A percentile compares a stretch with the other conserved stretches of the same genome.
Conservation (phyloP, 2,329 filamentous ascomycete genomes). For the Apiospora marii region DNA sequence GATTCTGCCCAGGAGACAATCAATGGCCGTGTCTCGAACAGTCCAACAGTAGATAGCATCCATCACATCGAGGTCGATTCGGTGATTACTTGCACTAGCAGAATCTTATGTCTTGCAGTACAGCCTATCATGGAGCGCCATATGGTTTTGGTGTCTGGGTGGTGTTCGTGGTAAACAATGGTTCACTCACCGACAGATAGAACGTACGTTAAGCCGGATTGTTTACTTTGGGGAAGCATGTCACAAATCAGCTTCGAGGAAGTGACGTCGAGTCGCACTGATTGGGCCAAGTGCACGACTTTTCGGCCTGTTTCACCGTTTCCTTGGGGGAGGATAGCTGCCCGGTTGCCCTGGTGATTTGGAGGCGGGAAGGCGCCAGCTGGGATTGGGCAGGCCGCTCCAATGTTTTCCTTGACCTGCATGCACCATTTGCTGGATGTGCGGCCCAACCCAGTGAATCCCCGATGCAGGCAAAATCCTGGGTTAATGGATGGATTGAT, state of each 20-base stretch:
- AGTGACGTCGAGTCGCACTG: background rate
- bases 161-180: background rate
- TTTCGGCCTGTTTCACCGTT: background rate
- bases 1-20: too few relatives aligned
- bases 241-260: background rate
- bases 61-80: background rate
- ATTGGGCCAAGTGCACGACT: slow-evolving; percentile 1
- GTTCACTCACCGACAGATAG: slow-evolving; percentile 17
- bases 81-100: slow-evolving; percentile 9
- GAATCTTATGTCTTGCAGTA: background rate
- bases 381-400: background rate
- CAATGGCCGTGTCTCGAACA: background rate
- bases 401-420: slow-evolving; percentile 18
- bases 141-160: background rate
- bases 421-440: slow-evolving; percentile 12
- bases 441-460: slow-evolving; percentile 5
- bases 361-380: slow-evolving; percentile 4
- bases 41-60: background rate
- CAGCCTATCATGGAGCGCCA: slow-evolving; percentile 6
- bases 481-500: background rate
- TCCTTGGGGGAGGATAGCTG: background rate
- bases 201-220: slow-evolving; percentile 2
- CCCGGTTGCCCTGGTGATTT: background rate
- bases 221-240: background rate
- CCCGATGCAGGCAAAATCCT: background rate